Conservation (phyloP, 2,329 filamentous ascomycete species). For the Incumbomyces lentus region DNA sequence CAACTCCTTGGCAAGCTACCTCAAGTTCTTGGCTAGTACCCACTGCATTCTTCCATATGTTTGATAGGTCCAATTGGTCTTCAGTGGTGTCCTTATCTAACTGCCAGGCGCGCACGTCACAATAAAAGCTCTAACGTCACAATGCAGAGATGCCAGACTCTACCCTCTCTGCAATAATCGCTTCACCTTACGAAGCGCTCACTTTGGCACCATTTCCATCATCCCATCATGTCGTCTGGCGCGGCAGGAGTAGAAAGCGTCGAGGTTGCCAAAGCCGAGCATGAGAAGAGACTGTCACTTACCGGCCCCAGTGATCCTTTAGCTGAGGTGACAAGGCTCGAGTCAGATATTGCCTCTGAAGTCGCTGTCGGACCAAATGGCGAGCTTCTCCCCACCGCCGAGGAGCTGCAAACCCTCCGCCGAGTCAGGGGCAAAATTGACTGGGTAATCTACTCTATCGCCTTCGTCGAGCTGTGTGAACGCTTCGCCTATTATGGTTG, state of each 20-base stretch:
- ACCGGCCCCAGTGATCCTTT: background rate
- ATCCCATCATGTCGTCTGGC: slow-evolving; percentile 2
- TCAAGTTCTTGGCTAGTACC: no score
- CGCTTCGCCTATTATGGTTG: slow-evolving; percentile 22
- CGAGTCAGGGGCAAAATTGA: slow-evolving; percentile 20
- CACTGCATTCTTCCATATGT: no score
- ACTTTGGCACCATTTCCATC: background rate
- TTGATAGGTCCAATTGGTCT: background rate
- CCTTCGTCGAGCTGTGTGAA: slow-evolving; percentile 21
- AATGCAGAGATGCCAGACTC: no score
- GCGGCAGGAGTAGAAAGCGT: slow-evolving; percentile 5
- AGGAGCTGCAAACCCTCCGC: slow-evolving; percentile 15
- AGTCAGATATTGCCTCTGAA: background rate
- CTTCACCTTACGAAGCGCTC: no score
- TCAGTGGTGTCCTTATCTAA: no score
- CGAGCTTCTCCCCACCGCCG: slow-evolving; percentile 18
- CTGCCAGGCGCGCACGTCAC: background rate
- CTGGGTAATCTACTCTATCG: slow-evolving; percentile 17
- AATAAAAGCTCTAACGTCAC: background rate
- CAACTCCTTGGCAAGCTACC: background rate
- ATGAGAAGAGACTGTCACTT: background rate
- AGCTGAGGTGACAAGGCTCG: background rate
- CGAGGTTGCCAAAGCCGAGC: slow-evolving; percentile 1
- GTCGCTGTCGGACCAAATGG: background rate
- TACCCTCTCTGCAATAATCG: no score